Evolutionary conservation across 2,329 filamentous ascomycete species (phyloP).

Genomic region (Xylogone sp.): DNA sequence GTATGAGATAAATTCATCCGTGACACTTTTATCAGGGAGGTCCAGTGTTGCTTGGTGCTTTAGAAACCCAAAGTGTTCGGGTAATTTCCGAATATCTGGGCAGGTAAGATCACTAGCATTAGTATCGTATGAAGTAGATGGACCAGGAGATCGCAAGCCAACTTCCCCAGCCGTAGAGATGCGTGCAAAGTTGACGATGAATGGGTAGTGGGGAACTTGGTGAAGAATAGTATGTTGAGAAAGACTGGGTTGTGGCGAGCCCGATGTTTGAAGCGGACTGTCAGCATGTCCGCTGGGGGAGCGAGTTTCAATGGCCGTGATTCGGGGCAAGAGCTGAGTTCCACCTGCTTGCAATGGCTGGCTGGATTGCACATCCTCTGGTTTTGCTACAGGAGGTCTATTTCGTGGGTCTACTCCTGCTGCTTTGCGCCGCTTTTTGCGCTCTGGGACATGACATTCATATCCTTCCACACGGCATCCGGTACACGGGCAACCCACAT

Average conservation of each 20-base stretch:
- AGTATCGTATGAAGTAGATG: background rate
- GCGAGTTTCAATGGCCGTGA: background rate
- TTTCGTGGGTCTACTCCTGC: background rate
- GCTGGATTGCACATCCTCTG: background rate
- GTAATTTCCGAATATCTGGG: background rate
- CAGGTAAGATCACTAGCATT: background rate
- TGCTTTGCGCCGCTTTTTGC: background rate
- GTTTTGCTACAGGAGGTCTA: background rate
- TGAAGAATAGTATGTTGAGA: conserved; percentile 2
- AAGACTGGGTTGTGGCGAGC: background rate
- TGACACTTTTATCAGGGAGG: conserved; percentile 9
- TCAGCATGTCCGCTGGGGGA: background rate
- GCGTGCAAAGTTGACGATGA: conserved; percentile 1
- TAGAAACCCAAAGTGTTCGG: conserved; percentile 14
- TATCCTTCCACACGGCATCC: background rate
- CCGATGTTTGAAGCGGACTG: background rate
- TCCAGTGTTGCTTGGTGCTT: conserved; percentile 12
- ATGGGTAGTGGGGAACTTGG: conserved; percentile 2
- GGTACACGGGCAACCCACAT: background rate
- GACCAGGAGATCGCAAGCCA: background rate
- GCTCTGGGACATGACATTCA: background rate
- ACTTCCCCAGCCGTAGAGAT: background rate
- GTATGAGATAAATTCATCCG: conserved; percentile 12
- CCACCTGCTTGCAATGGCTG: background rate
- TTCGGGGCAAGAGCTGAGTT: background rate